These are phyloP conservation scores for Chaetomiaceae sp. DNA, from an alignment of 2,329 filamentous ascomycete genomes.

Conservation along the genomic window DNA sequence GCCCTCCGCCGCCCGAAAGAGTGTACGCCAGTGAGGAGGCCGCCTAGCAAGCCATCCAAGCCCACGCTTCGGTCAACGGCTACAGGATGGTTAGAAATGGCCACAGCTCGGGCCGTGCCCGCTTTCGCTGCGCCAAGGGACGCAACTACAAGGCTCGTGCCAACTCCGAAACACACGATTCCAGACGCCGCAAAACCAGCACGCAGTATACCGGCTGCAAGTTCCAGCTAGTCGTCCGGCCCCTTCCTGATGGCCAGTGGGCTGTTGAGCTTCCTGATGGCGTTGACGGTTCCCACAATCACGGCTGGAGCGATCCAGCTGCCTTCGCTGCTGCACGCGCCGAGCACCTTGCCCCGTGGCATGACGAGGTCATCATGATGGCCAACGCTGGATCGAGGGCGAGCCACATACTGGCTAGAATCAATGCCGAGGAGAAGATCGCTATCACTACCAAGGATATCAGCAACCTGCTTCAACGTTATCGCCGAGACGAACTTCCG, in stretches of 20 bases:
- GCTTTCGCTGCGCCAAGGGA: neutral
- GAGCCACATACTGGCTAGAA: too few relatives aligned
- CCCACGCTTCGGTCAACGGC: neutral
- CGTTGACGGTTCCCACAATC: neutral
- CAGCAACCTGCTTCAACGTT: too few relatives aligned
- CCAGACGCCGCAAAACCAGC: neutral
- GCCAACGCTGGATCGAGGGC: neutral
- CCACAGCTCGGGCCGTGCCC: neutral
- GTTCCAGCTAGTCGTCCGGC: neutral
- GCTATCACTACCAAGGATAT: too few relatives aligned
- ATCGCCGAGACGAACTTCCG: too few relatives aligned
- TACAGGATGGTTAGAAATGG: neutral
- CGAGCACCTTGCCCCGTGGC: neutral
- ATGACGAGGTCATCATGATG: neutral
- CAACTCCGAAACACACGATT: neutral
- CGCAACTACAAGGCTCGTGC: neutral
- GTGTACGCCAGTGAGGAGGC: neutral
- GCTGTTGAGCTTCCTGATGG: neutral
- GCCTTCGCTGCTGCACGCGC: neutral
- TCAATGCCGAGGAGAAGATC: too few relatives aligned
- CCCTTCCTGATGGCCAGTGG: neutral
- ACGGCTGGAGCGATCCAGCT: neutral
- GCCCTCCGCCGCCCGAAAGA: neutral
- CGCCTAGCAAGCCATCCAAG: neutral
- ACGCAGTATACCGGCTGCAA: neutral